Percentiles rank a stretch among this genome's conserved stretches.
Conservation (phyloP, 305 asterid genomes). For the Solanum chacoense region DNA sequence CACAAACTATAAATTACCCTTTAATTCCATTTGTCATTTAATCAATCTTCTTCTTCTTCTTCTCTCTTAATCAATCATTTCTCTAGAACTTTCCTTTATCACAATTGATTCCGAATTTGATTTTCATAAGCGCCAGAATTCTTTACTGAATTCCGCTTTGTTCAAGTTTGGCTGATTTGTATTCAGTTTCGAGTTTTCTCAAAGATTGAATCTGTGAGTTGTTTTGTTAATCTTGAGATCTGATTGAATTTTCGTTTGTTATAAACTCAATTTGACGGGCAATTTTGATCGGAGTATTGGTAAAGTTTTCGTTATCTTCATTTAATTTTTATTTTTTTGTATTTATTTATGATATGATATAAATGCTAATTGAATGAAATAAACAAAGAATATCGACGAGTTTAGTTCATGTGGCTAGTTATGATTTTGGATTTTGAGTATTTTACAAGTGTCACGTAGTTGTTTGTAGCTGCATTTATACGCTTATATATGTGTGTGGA, state of each 20-base stretch:
- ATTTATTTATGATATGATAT: neutral
- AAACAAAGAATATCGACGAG: neutral
- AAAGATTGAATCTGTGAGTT: neutral
- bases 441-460: neutral
- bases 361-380: neutral
- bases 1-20: constrained; percentile 10
- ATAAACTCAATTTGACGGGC: neutral
- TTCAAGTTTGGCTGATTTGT: neutral
- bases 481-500: neutral
- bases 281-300: neutral
- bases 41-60: neutral
- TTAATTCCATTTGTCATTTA: constrained; percentile 9
- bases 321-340: neutral
- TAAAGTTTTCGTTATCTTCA: neutral
- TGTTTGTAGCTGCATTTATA: neutral
- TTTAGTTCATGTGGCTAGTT: neutral
- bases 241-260: neutral
- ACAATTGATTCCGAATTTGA: neutral
- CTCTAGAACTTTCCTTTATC: neutral
- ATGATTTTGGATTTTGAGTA: neutral
- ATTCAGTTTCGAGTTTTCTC: neutral
- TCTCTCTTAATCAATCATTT: neutral
- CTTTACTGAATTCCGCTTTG: neutral
- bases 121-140: neutral
- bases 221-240: neutral